Conservation (phyloP, 495 filamentous ascomycete species). For the Haplographium delicatum region DNA sequence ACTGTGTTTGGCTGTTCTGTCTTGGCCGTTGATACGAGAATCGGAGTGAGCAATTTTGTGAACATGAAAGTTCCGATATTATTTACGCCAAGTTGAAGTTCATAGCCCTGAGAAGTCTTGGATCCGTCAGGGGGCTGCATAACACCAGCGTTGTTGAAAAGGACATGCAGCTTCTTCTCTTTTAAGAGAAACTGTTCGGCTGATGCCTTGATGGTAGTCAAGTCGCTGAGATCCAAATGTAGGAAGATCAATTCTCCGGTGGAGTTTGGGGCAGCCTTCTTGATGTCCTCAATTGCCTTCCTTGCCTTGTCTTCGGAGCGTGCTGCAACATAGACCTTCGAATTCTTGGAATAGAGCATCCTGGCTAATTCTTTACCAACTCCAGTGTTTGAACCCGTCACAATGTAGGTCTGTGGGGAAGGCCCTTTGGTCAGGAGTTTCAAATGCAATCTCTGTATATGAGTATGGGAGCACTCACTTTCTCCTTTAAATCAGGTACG, state of each 20-base stretch:
- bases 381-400: conserved; percentile 13
- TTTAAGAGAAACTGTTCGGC: conserved; percentile 34
- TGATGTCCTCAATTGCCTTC: conserved; percentile 33
- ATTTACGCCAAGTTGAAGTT: conserved; percentile 29
- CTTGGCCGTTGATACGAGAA: conserved; percentile 29
- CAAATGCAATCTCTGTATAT: not conserved
- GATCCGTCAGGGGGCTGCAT: conserved; percentile 23
- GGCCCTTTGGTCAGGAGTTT: not conserved
- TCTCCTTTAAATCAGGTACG: not conserved
- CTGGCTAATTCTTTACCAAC: conserved; percentile 33
- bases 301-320: conserved; percentile 34
- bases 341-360: conserved; percentile 41
- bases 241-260: conserved; percentile 39
- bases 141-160: conserved; percentile 55
- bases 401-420: conserved; percentile 21
- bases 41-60: conserved; percentile 40
- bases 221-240: conserved; percentile 43
- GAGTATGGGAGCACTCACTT: not conserved
- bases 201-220: conserved; percentile 43
- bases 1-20: conserved; percentile 22
- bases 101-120: conserved; percentile 30
- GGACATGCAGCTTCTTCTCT: conserved; percentile 43
- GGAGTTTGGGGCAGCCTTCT: conserved; percentile 6
- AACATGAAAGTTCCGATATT: conserved; percentile 36
- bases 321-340: conserved; percentile 45